Base-by-base conservation (phyloP, 2,329 filamentous ascomycete genomes). In the Ascosphaera aggregata region DNA sequence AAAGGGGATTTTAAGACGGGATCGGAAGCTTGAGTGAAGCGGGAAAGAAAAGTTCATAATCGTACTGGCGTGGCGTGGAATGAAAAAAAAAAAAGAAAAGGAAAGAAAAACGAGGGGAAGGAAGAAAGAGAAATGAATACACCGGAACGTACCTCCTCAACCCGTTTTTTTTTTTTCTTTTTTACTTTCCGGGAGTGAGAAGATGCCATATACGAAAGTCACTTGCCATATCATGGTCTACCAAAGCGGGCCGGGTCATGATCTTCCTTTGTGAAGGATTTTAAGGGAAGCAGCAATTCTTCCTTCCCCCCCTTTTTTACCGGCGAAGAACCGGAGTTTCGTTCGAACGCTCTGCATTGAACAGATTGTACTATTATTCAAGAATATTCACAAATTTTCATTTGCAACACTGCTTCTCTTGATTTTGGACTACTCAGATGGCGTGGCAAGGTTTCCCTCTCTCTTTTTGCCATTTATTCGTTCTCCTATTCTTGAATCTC, bases 1-100 rank as follows among this genome's bases (percentile, higher is more conserved):
- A 63, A 27, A 56, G 57, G 39, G 58, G 56, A 48, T 62, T 62
- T 41, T 63, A 53, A 55, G 40, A 11, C 34, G 11, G 11, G 11
- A 18, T 13, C 3, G 35, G 17, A 11, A 37, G 18, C n/a, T 37
- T 18, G 17, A 18, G 17, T 5, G 5, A 3, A n/a, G 15, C 18
- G 17, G 19, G n/a, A 38, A 38, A 30, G 9, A 30, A 30, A 9
- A 17, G 31, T 40, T 32, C 18, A 30, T 39, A 18, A 19, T 18
- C 9, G 3, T 9, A 24, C 18, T 16, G 13, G 7, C 18, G 22
- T 11, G 20, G 37, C 27, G 37, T 11, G 22, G 16, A 41, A 2
- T 8, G 34, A 41, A 41, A 11, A 37, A 27, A 9, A 41, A 30
- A 38, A 31, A 39, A 39, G 19, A 16, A 39, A 16, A 16, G 37